phyloP scores from a whole-genome alignment of 2,329 filamentous ascomycete genomes.

The Ambrosiella xylebori region DNA sequence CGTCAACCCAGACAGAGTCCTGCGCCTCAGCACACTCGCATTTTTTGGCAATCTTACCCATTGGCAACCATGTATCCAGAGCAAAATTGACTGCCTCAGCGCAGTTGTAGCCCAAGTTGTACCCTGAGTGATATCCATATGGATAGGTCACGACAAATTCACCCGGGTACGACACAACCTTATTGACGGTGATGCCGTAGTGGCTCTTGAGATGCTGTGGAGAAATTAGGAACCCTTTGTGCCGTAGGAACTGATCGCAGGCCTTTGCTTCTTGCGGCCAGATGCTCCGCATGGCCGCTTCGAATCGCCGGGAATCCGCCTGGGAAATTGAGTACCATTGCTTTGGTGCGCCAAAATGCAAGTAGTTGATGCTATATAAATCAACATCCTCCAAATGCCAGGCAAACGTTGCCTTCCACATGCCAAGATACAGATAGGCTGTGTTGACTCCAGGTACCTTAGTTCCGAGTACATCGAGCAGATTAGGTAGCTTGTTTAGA shows the following conservation, averaged over 20 bases:
- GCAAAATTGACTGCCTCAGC: constrained; percentile 98
- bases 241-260: constrained; percentile 86
- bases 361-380: constrained; percentile 98
- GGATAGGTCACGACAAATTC: constrained; percentile 98
- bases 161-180: constrained; percentile 83
- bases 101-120: constrained; percentile 96
- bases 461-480: constrained; percentile 83
- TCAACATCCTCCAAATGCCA: constrained; percentile 99
- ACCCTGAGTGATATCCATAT: constrained; percentile 95
- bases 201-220: constrained; percentile 72
- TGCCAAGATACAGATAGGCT: constrained; percentile 90
- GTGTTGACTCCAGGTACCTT: constrained; percentile 97
- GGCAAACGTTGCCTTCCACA: constrained; percentile 99
- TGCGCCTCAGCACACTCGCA: constrained; percentile 90
- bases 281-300: constrained; percentile 84
- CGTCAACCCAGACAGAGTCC: constrained; percentile 97
- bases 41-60: constrained; percentile 88
- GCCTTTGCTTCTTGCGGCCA: constrained; percentile 93
- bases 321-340: constrained; percentile 99
- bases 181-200: constrained; percentile 92
- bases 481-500: constrained; percentile 79
- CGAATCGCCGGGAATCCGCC: constrained; percentile 79
- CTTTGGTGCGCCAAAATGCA: constrained; percentile 95
- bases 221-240: constrained; percentile 95
- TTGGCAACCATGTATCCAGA: constrained; percentile 84